Evolutionary conservation across 768 basidiomycete genomes (phyloP), one percentile per base, ranked within the genome.

Genomic region (Phaffia tasmanica): DNA sequence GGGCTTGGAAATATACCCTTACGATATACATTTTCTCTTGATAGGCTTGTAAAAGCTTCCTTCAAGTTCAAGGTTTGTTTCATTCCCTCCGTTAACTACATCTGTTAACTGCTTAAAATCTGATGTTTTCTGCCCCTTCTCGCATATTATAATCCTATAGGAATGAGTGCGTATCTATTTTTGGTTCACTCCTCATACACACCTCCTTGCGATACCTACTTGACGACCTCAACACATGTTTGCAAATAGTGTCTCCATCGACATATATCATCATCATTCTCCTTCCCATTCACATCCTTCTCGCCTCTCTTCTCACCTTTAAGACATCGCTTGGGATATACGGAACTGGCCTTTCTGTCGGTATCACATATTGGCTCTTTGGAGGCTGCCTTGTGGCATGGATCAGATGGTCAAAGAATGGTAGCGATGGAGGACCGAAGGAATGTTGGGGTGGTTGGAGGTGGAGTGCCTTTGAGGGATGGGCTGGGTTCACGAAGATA

Each of bases 1-100:
- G 21, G 30, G 5, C 8, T 59, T 27, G 56, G 27, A 35, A 11
- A 25, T 19, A 46, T 1, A 48, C 27, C 18, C 59, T 60, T 19
- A 60, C 42, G 1, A 1, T 42, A 19, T 27, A 7, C 3, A 25
- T 2, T 42, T 61, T 3, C 11, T 15, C 3, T 46, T 27, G 11
- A 2, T 35, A 62, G 61, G 61, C 27, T 62, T 62, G 61, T 71
- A 88, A 88, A 74, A 88, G 86, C 75, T 88, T 87, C 74, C 74
- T 88, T 29, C 87, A 87, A 72, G 87, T 86, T 66, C 86, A 88
- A 79, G 86, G 85, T 85, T 65, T 69, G 79, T 65, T n/a, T 2
- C 32, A 19, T 14, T 19, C 42, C 9, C 15, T 51, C 48, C 19
- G 19, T 46, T 51, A 19, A 19, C 23, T 27, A 29, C 42, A 23